Conservation (phyloP, 148 eudicot genomes). For the Rhododendron ferrugineum region DNA sequence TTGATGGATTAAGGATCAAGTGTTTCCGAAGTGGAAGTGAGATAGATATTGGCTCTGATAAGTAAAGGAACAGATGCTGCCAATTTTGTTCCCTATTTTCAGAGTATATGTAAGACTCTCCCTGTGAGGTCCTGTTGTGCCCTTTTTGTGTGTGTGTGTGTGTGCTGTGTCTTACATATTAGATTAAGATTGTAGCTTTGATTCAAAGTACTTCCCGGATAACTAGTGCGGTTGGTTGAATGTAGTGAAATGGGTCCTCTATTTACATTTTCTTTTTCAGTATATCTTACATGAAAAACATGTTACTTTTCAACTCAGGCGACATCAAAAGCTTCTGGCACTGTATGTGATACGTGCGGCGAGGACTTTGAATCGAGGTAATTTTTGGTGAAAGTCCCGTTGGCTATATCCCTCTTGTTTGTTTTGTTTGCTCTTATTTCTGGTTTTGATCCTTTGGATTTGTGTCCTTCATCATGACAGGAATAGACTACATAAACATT, state of each 20-base stretch:
- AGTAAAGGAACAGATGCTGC: neutral
- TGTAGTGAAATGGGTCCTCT: neutral
- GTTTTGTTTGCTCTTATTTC: neutral
- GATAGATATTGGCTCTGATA: neutral
- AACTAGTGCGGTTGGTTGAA: neutral
- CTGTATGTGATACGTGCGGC: constrained; percentile 73
- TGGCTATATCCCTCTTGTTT: neutral
- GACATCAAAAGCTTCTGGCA: constrained; percentile 40
- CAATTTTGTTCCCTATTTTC: neutral
- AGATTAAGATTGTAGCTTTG: neutral
- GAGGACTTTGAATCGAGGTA: constrained; percentile 89
- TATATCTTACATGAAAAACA: neutral
- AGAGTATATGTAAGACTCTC: neutral
- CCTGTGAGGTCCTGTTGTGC: neutral
- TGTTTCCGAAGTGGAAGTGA: neutral
- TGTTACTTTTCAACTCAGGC: constrained; percentile 31
- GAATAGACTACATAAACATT: constrained; percentile 71
- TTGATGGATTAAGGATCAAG: neutral
- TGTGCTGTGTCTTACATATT: neutral
- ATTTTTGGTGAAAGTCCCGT: neutral
- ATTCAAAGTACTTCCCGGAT: neutral
- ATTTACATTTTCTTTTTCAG: neutral
- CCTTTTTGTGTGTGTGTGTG: neutral
- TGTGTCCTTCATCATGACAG: constrained; percentile 35
- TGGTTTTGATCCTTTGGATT: constrained; percentile 1